Evolutionary conservation across 2,329 filamentous ascomycete species (phyloP).

Genomic region (Venturia oleaginea): DNA sequence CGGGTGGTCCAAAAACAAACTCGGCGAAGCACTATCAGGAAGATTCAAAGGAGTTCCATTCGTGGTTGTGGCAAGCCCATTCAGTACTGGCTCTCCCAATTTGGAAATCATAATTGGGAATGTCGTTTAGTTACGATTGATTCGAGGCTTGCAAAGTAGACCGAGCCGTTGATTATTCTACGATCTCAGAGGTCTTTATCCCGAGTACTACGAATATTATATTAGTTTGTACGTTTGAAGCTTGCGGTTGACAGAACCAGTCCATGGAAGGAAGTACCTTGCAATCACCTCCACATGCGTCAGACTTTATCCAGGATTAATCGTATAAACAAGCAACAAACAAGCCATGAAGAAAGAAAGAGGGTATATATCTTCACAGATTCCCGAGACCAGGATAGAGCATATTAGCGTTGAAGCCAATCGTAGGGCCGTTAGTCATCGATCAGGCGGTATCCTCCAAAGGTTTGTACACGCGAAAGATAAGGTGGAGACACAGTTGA

Average conservation of each 20-base stretch:
- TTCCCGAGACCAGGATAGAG: too few species aligned
- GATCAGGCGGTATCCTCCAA: constrained; percentile 4
- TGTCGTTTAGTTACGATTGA: background rate
- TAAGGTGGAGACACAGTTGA: background rate
- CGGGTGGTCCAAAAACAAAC: constrained; percentile 45
- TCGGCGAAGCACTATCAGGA: constrained; percentile 31
- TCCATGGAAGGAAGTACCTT: background rate
- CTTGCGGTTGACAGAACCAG: background rate
- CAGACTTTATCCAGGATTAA: constrained; percentile 2
- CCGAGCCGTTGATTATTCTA: background rate
- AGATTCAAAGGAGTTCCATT: background rate
- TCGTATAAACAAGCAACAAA: background rate
- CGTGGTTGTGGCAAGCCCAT: background rate
- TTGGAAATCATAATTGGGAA: background rate
- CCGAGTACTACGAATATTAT: background rate
- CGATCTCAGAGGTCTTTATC: background rate
- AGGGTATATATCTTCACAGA: background rate
- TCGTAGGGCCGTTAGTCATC: background rate
- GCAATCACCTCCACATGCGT: background rate
- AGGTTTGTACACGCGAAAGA: background rate
- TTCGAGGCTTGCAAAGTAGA: background rate
- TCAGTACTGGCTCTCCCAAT: background rate
- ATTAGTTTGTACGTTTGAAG: background rate
- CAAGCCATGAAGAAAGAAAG: background rate
- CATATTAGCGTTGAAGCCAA: background rate